Base-by-base conservation (phyloP, 2,329 filamentous ascomycete genomes). In the Helotiales sp. region DNA sequence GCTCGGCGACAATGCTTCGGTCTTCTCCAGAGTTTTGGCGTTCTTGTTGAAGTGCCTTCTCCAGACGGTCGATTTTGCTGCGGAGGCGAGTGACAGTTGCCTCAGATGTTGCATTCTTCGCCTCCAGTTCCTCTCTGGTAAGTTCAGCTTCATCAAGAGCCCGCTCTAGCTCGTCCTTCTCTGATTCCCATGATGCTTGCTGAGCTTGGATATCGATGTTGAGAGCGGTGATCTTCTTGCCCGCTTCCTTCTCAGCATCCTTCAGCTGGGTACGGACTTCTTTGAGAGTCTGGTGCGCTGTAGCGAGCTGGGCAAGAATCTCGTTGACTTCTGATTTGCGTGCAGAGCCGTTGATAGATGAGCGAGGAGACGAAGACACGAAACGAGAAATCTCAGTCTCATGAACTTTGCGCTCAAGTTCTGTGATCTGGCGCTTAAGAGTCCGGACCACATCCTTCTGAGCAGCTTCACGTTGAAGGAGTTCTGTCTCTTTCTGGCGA, bases 361-460 rank as follows among this genome's bases (percentile, higher is more conserved):
- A 80, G 26, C 78, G 80, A 32, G 83, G 82, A 2, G 83, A 82
- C 13, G 83, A 82, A 40, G 73, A 70, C 24, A 80, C 77, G 28
- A 87, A 75, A 11, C 81, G 82, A 20, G 84, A 84, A 47, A 88
- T 82, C 64, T 88, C 84, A 6, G 86, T 83, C 66, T 93, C 88
- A 71, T 91, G 89, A 4, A 90, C 82, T 66, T 90, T 86, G 47
- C 85, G 85, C 75, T 93, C 90, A 17, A 93, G 83, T 40, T 91
- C 87, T 1, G 85, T 81, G 58, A 93, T 84, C 65, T 89, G 86
- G 57, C 85, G 84, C 76, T 90, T 91, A 66, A 91, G 84, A 22
- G 82, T 81, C 67, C 89, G 89, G 66, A 90, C 82, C 1, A 82
- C 80, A 32, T 90, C 86, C 71, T 88, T 90, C 71, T 90, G 86